Evolutionary conservation across 2,329 filamentous ascomycete species (phyloP).

Genomic region (Epichloe gansuensis): DNA sequence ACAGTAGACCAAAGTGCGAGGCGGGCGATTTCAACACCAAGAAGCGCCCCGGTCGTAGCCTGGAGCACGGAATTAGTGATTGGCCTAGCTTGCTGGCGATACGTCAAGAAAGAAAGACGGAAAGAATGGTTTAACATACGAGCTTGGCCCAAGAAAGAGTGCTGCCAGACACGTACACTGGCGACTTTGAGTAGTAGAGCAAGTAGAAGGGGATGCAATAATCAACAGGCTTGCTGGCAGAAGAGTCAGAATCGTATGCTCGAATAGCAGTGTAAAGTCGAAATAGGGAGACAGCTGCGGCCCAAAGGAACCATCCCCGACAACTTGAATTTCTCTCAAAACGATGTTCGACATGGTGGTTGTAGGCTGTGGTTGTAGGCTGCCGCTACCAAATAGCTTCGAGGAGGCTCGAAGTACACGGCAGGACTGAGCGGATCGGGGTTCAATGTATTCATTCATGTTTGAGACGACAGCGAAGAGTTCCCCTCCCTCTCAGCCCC

Average conservation of each 20-base stretch:
- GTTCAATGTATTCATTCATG: too few relatives aligned
- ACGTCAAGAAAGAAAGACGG: neutral
- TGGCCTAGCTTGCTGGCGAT: neutral
- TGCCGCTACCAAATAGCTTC: too few relatives aligned
- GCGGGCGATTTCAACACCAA: slow-evolving; percentile 16
- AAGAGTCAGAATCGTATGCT: slow-evolving; percentile 7
- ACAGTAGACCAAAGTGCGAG: slow-evolving; percentile 11
- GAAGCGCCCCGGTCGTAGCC: slow-evolving; percentile 12
- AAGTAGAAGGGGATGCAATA: slow-evolving; percentile 1
- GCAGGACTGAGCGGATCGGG: too few relatives aligned
- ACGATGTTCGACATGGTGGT: neutral
- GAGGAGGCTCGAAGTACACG: too few relatives aligned
- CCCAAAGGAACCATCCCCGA: slow-evolving; percentile 2
- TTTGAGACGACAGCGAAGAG: too few relatives aligned
- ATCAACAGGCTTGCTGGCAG: slow-evolving; percentile 2
- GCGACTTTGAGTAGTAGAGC: slow-evolving; percentile 3
- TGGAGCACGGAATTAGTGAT: slow-evolving; percentile 3
- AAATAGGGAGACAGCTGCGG: slow-evolving; percentile 5
- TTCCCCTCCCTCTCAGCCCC: too few relatives aligned
- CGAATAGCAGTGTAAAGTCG: slow-evolving; percentile 9
- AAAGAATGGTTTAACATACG: slow-evolving; percentile 3
- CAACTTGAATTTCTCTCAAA: neutral
- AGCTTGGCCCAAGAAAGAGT: slow-evolving; percentile 10
- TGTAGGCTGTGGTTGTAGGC: neutral
- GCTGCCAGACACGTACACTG: neutral